Evolutionary conservation across 2,329 filamentous ascomycete genomes (phyloP), one percentile per base, ranked within the genome.

Genomic region (Aspergillus luchuensis): DNA sequence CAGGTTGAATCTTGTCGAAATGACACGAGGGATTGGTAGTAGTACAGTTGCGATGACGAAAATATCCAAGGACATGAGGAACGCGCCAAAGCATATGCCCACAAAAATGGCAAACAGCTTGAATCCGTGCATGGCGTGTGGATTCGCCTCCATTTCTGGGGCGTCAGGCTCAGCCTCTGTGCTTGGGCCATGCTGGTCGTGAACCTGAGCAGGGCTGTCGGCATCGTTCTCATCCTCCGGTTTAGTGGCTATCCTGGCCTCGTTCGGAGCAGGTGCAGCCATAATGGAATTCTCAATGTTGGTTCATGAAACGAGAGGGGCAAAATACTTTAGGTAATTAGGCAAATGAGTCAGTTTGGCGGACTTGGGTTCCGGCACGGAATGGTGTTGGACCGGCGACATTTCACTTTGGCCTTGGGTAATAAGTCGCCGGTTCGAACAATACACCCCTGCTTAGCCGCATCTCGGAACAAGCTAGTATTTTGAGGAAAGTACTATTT

Each of bases 41-140:
- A 41, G 38, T 41, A 41, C 38, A 13, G 38, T 41, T 13, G 38
- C 38, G 38, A 41, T 41, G 38, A 41, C 38, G 1, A 41, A 41
- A 41, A 41, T 41, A 17, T 41, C 38, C 38, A 41, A 41, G 38
- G 38, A 41, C 38, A 41, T 41, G 11, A 41, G 38, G n/a, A 57
- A 60, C 7, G 47, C 36, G 25, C 53, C 58, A 28, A 60, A 49
- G 1, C 53, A 57, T 43, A 60, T 57, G 23, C 58, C 54, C 11
- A 60, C 38, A 21, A 60, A 60, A 39, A 60, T 53, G 11, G 48
- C 38, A 5, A n/a, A 58, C 17, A 58, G 48, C 23, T 58, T 58
- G 56, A 58, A 58, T 5, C 56, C 56, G 56, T 53, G 48, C 56
- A 58, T 58, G 30, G 48, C 36, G 36, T 36, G 51, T 23, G 54